Evolutionary conservation across 2,329 filamentous ascomycete species (phyloP), one percentile per base, ranked within the genome.

Genomic region (Tetracladium maxilliforme): DNA sequence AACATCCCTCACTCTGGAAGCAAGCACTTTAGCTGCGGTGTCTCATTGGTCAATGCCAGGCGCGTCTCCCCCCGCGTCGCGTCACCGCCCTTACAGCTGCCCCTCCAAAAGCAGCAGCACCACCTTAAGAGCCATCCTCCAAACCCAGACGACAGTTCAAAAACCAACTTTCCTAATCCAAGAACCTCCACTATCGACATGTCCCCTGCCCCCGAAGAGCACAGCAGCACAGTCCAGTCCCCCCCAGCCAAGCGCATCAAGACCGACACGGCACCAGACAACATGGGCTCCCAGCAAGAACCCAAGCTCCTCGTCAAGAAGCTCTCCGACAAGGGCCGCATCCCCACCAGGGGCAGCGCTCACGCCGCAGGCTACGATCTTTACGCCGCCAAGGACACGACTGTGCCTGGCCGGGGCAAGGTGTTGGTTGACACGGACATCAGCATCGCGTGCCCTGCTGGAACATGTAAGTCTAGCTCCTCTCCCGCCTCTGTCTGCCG

Each of bases 351-450:
- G 28, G 90, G 90, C 37, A 92, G 81, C 37, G 77, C 74, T 26
- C 86, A 81, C 44, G 82, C 90, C 1, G 90, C 90, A 2, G 90
- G 90, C 18, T 95, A 95, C 56, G 90, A 98, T 52, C 47, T 98
- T 30, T 95, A 94, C 54, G 77, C 73, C 25, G 69, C 83, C 3
- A 70, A 70, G 43, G 69, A 77, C 19, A 76, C 74, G 4, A 65
- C 68, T 3, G 74, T 98, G 29, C 86, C 86, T 0, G 72, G 79
- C 3, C 65, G 81, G 31, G 86, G 84, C 37, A 84, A 92, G 54
- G 83, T 61, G 1, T 57, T 94, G 16, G 84, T 95, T 19, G 79
- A 86, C 41, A 95, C 90, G 1, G 87, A 90, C 41, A 78, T 98
- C 34, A 73, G 75, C 39, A 87, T 98, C 56, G 81, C 84, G 14